These are phyloP conservation scores for Nyctanthes arbortristis DNA, from an alignment of 257 asterid species.

Conservation along the genomic window DNA sequence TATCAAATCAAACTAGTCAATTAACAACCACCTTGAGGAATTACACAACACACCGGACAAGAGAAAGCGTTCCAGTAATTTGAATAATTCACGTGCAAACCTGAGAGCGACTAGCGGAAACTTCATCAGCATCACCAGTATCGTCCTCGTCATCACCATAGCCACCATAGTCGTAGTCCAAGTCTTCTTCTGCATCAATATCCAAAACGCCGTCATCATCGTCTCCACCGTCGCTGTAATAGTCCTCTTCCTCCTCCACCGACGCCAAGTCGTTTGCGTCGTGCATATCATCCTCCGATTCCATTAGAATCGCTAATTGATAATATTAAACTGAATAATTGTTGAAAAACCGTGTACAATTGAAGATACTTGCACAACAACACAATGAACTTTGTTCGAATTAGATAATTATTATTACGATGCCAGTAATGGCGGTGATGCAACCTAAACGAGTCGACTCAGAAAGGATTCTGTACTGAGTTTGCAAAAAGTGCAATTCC, in stretches of 20 bases:
- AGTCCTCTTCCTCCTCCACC: constrained; percentile 77
- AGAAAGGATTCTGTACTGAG: too few species aligned
- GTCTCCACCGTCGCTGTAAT: constrained; percentile 66
- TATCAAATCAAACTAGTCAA: background rate
- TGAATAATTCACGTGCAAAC: constrained; percentile 27
- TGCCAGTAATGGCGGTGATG: too few species aligned
- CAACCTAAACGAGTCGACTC: too few species aligned
- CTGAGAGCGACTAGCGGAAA: constrained; percentile 64
- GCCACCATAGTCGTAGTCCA: constrained; percentile 33
- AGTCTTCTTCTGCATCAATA: constrained; percentile 31
- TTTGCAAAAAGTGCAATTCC: too few species aligned
- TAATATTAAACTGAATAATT: constrained; percentile 22
- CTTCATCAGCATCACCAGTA: constrained; percentile 63
- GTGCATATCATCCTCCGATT: constrained; percentile 94
- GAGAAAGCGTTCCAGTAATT: background rate
- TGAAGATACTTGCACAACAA: too few species aligned
- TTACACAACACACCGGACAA: background rate
- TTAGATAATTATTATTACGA: too few species aligned
- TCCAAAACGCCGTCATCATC: constrained; percentile 33
- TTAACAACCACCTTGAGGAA: constrained; percentile 17
- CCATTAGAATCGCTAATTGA: constrained; percentile 40
- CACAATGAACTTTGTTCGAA: too few species aligned
- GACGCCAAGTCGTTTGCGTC: constrained; percentile 83
- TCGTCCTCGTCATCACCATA: constrained; percentile 50
- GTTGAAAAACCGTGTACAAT: too few species aligned